These are phyloP conservation scores for Annulohypoxylon moriforme DNA, from an alignment of 495 filamentous ascomycete genomes.

Conservation along the genomic window DNA sequence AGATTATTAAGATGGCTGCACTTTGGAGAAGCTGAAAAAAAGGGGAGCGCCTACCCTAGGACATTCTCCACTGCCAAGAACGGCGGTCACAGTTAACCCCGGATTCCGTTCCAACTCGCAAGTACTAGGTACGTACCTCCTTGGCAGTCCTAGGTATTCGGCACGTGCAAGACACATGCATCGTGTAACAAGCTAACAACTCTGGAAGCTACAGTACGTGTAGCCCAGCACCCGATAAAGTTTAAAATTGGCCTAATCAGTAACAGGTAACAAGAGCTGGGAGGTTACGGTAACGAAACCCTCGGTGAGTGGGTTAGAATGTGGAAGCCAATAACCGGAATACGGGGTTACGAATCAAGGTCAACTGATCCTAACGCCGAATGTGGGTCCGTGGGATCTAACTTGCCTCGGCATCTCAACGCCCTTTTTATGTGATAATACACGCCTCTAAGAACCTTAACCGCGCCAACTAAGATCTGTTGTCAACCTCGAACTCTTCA, in stretches of 20 bases:
- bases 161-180: constrained; percentile 34
- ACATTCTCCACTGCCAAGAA: background rate
- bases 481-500: background rate
- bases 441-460: background rate
- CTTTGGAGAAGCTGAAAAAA: background rate
- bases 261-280: background rate
- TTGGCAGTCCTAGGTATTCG: background rate
- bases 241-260: background rate
- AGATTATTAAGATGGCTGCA: background rate
- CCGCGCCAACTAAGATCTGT: background rate
- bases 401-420: constrained; percentile 31
- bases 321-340: constrained; percentile 9
- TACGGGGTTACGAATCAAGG: background rate
- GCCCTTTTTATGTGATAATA: background rate
- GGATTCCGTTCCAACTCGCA: constrained; percentile 31
- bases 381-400: constrained; percentile 10
- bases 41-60: background rate
- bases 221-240: background rate
- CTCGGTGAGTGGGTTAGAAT: constrained; percentile 8
- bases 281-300: constrained; percentile 6
- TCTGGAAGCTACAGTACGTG: no score
- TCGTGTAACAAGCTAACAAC: constrained; percentile 9
- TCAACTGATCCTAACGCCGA: constrained; percentile 28
- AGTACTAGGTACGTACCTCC: no score
- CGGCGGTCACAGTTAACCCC: constrained; percentile 35